phyloP scores from a whole-genome alignment of 371 early-diverging fungal species.

The Syncephalastrum racemosum region DNA sequence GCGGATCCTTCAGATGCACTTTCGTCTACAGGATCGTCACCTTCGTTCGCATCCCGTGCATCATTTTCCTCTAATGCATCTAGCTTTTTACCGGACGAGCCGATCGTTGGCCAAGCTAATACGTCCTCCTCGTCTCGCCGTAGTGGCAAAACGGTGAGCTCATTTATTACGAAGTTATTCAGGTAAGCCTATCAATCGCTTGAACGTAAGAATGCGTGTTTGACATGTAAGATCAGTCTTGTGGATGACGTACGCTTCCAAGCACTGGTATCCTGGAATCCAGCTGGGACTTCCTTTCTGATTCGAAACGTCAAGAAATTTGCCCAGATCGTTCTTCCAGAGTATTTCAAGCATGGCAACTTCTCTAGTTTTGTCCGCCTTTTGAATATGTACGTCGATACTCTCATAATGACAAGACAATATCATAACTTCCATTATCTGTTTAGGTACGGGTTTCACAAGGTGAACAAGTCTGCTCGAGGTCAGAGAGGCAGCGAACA shows the following conservation, averaged over 20 bases:
- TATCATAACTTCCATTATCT: not conserved
- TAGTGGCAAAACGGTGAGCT: constrained; percentile 15
- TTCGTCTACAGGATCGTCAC: too few relatives aligned
- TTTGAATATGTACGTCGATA: constrained; percentile 67
- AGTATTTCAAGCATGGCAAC: constrained; percentile 82
- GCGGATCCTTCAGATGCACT: too few relatives aligned
- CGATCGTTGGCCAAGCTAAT: too few relatives aligned
- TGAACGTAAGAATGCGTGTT: not conserved
- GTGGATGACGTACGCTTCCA: constrained; percentile 71
- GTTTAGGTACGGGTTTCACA: constrained; percentile 64
- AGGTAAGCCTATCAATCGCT: constrained; percentile 7
- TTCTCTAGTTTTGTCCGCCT: constrained; percentile 82
- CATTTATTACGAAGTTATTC: constrained; percentile 29
- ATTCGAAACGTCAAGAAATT: constrained; percentile 85
- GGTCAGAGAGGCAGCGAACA: constrained; percentile 71
- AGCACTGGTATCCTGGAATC: constrained; percentile 80
- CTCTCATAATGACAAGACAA: not conserved
- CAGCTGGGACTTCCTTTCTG: constrained; percentile 80
- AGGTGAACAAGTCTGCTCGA: constrained; percentile 68
- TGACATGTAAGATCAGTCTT: constrained; percentile 53
- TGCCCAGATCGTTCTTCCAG: constrained; percentile 74
- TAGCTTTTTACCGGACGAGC: too few relatives aligned
- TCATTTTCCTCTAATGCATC: too few relatives aligned
- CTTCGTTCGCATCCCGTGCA: too few relatives aligned
- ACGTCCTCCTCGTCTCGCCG: too few relatives aligned